A percentile compares a stretch with the other conserved stretches of the same genome.
phyloP scores from a whole-genome alignment of 345 rosid genomes.

The Stellera chamaejasme region DNA sequence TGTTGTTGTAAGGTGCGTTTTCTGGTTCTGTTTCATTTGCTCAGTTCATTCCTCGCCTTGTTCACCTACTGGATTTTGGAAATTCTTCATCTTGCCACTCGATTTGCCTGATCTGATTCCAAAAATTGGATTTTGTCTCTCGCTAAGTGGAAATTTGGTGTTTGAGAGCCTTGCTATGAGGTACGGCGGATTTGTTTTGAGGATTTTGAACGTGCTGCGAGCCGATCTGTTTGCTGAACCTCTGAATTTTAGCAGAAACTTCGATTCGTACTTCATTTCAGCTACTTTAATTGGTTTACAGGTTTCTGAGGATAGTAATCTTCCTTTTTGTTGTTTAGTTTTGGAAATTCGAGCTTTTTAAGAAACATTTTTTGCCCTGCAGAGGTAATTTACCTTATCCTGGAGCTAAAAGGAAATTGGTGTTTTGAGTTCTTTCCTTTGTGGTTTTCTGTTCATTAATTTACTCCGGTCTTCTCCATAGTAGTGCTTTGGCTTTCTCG shows the following conservation, averaged over 20 bases:
- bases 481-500: no score
- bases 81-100: neutral
- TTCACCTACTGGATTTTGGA: neutral
- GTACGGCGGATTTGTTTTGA: neutral
- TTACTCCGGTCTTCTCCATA: no score
- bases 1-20: conserved; percentile 23
- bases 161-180: conserved; percentile 5
- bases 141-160: conserved; percentile 6
- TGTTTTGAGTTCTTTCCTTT: conserved; percentile 8
- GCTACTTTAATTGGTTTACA: neutral
- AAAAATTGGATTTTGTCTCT: conserved; percentile 2
- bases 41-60: conserved; percentile 5
- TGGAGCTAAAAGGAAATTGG: no score
- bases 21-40: conserved; percentile 19
- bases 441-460: neutral
- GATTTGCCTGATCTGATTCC: conserved; percentile 16
- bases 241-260: conserved; percentile 1
- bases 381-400: no score
- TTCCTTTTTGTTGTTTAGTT: neutral
- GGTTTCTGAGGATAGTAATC: neutral
- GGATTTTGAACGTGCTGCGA: conserved; percentile 5
- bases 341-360: no score
- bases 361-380: no score
- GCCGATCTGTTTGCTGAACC: conserved; percentile 7
- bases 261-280: neutral